Evolutionary conservation across 805 yeast genomes (phyloP).

Genomic region (Pichia californica): DNA sequence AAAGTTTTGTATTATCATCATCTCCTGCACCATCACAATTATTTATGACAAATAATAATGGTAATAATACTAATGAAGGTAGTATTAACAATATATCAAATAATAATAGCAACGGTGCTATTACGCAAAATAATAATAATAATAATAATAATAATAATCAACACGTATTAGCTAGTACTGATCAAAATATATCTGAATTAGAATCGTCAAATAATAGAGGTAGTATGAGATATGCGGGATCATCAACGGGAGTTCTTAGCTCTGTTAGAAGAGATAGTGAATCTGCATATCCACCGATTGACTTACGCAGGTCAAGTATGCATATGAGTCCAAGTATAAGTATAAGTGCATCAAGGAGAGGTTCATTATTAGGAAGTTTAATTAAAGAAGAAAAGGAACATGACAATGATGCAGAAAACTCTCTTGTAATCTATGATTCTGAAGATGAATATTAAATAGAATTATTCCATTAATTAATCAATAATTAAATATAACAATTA

Average conservation of each 20-base stretch:
- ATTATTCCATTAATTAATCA: not conserved
- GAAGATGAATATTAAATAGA: slow-evolving; percentile 16
- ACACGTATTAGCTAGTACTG: not conserved
- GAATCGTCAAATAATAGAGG: not conserved
- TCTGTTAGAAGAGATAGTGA: slow-evolving; percentile 9
- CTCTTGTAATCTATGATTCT: slow-evolving; percentile 13
- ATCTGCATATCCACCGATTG: slow-evolving; percentile 11
- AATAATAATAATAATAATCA: not conserved
- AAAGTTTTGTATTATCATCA: slow-evolving; percentile 3
- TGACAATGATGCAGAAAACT: slow-evolving; percentile 7
- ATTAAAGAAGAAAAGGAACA: slow-evolving; percentile 14
- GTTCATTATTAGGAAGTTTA: slow-evolving; percentile 11
- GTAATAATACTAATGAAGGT: not conserved
- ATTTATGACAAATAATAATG: not conserved
- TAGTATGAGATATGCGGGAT: not conserved
- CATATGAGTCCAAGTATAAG: slow-evolving; percentile 5
- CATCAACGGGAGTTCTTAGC: not conserved
- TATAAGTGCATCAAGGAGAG: slow-evolving; percentile 13
- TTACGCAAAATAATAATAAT: not conserved
- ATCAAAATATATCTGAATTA: not conserved
- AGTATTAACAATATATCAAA: not conserved
- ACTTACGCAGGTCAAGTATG: slow-evolving; percentile 7
- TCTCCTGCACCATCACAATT: not conserved
- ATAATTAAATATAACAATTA: too few species aligned
- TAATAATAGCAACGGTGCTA: slow-evolving; percentile 1